Evolutionary conservation across 75 land plant species (phyloP).

Genomic region (Azolla pinnata): DNA sequence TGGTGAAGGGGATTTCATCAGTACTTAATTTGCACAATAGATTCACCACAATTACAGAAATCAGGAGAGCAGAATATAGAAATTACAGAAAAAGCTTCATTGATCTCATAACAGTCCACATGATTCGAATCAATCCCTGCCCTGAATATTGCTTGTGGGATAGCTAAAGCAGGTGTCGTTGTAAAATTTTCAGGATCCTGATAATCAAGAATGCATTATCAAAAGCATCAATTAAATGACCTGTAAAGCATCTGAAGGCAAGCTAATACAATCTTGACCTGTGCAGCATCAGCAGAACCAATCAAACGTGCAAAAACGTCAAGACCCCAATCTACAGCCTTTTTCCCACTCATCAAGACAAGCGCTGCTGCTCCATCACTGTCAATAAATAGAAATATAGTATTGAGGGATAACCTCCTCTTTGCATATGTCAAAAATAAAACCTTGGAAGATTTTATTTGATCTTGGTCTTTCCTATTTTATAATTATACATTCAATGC

Average conservation of each 20-base stretch:
- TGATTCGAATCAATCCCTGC: constrained; percentile 76
- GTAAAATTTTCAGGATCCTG: constrained; percentile 86
- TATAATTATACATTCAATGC: no score
- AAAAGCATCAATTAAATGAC: no score
- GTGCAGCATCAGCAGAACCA: constrained; percentile 92
- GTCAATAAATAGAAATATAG: no score
- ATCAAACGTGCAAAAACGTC: constrained; percentile 63
- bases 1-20: not conserved
- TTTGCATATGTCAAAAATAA: no score
- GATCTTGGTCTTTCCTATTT: no score
- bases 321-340: constrained; percentile 61
- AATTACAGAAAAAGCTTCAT: constrained; percentile 72
- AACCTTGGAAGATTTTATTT: no score
- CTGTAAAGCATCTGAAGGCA: no score
- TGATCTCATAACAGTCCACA: constrained; percentile 84
- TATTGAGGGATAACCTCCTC: no score
- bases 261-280: no score
- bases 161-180: constrained; percentile 87
- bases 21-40: not conserved
- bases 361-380: constrained; percentile 98
- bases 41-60: not conserved
- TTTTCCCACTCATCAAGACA: constrained; percentile 82
- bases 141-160: constrained; percentile 82
- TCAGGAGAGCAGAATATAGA: not conserved
- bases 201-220: not conserved